Conservation (phyloP, 768 basidiomycete genomes). For the Phylloporus sp. region DNA sequence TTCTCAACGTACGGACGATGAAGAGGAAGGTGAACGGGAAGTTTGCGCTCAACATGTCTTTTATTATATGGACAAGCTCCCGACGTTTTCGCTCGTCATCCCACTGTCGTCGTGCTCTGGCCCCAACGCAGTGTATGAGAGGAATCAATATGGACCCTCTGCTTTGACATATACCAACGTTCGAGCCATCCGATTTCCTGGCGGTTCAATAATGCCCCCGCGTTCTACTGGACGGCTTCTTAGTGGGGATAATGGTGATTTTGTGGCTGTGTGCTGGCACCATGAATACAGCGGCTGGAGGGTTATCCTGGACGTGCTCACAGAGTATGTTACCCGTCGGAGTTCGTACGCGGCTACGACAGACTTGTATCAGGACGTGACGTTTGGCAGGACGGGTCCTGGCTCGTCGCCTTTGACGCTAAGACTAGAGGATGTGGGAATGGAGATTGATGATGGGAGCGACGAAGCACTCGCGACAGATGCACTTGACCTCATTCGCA, state of each 20-base stretch:
- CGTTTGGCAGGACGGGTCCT: conserved; percentile 46
- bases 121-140: conserved; percentile 69
- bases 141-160: conserved; percentile 52
- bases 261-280: conserved; percentile 71
- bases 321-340: conserved; percentile 65
- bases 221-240: conserved; percentile 67
- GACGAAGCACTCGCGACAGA: conserved; percentile 67
- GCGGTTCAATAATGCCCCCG: conserved; percentile 66
- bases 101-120: conserved; percentile 60
- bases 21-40: conserved; percentile 47
- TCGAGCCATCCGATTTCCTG: conserved; percentile 68
- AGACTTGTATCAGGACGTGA: conserved; percentile 47
- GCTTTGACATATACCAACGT: conserved; percentile 60
- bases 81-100: conserved; percentile 73
- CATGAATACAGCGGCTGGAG: conserved; percentile 86
- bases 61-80: conserved; percentile 67
- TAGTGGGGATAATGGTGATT: conserved; percentile 64
- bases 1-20: conserved; percentile 35
- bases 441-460: conserved; percentile 60
- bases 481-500: conserved; percentile 74
- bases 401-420: conserved; percentile 40
- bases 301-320: conserved; percentile 74
- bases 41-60: conserved; percentile 68
- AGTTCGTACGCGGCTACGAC: conserved; percentile 39
- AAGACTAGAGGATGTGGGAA: conserved; percentile 62